Conservation (phyloP, 306 rosid species). For the Cicer pinnatifidum region DNA sequence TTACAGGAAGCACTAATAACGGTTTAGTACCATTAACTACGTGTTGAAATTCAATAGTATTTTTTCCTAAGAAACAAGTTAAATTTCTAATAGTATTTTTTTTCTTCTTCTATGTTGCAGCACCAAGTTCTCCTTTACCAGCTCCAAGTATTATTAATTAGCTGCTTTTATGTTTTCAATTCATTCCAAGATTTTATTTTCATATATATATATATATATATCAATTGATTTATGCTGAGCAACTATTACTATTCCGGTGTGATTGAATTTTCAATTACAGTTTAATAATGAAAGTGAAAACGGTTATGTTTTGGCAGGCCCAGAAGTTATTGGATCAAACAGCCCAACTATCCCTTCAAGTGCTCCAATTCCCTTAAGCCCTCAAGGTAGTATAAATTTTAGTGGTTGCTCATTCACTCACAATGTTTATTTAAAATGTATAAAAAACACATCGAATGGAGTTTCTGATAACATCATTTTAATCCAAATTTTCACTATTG, state of each 20-base stretch:
- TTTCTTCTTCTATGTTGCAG: conserved; percentile 50
- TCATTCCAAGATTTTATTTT: conserved; percentile 29
- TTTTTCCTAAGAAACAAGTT: not conserved
- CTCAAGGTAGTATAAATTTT: conserved; percentile 50
- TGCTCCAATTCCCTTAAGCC: conserved; percentile 53
- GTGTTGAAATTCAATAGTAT: conserved; percentile 49
- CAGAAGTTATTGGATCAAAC: conserved; percentile 41
- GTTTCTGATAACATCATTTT: too few relatives aligned
- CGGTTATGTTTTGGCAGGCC: conserved; percentile 48
- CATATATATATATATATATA: too few relatives aligned
- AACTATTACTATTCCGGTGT: too few relatives aligned
- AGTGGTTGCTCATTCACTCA: rapidly evolving
- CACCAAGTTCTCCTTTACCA: conserved; percentile 52
- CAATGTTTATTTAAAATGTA: too few relatives aligned
- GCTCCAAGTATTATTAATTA: conserved; percentile 59
- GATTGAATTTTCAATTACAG: too few relatives aligned
- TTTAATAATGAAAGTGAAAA: not conserved
- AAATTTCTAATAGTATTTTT: conserved; percentile 26
- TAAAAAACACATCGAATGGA: too few relatives aligned
- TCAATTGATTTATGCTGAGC: too few relatives aligned
- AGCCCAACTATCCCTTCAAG: conserved; percentile 43
- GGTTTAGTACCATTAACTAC: conserved; percentile 52
- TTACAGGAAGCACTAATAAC: conserved; percentile 76
- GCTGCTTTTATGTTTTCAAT: not conserved
- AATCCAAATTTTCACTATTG: too few relatives aligned